These are phyloP conservation scores for Fulvia fulva DNA, from an alignment of 2,329 filamentous ascomycete species.

Conservation along the genomic window DNA sequence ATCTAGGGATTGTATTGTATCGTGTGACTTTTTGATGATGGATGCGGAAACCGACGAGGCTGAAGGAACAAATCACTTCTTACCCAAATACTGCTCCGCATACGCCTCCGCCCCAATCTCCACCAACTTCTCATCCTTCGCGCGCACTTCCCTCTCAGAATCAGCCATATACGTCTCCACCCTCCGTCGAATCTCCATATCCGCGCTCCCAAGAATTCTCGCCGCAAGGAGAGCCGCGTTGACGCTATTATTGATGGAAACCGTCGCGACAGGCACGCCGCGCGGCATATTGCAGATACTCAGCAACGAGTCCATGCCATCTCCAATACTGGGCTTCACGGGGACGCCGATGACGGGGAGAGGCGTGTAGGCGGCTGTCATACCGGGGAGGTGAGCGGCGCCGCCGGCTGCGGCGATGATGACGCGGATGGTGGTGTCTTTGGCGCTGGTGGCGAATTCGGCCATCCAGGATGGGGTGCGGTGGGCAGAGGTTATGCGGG, in stretches of 20 bases:
- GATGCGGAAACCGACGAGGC: not conserved
- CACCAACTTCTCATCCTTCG: slow-evolving; percentile 57
- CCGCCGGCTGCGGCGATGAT: slow-evolving; percentile 50
- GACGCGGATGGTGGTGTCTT: slow-evolving; percentile 37
- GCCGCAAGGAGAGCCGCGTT: slow-evolving; percentile 48
- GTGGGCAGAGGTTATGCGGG: slow-evolving; percentile 72
- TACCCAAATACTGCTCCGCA: slow-evolving; percentile 25
- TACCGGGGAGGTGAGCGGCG: slow-evolving; percentile 50
- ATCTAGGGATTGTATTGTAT: not conserved
- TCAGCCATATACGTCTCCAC: slow-evolving; percentile 60
- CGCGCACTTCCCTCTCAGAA: slow-evolving; percentile 61
- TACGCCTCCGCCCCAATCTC: slow-evolving; percentile 46
- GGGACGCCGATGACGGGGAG: slow-evolving; percentile 51
- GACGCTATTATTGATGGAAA: slow-evolving; percentile 45
- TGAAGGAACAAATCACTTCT: slow-evolving; percentile 20
- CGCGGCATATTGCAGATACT: slow-evolving; percentile 52
- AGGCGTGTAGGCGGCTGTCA: slow-evolving; percentile 48
- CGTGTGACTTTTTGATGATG: not conserved
- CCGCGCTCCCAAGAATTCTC: slow-evolving; percentile 40
- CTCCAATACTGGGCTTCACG: slow-evolving; percentile 47
- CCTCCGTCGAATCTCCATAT: slow-evolving; percentile 53
- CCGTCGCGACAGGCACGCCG: slow-evolving; percentile 40
- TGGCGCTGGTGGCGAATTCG: slow-evolving; percentile 40
- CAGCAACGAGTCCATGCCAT: slow-evolving; percentile 49
- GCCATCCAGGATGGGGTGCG: slow-evolving; percentile 49